Percentiles rank a stretch among this genome's conserved stretches.
Evolutionary conservation across 140 eudicot species (phyloP).

Genomic region (Bidens hawaiensis): DNA sequence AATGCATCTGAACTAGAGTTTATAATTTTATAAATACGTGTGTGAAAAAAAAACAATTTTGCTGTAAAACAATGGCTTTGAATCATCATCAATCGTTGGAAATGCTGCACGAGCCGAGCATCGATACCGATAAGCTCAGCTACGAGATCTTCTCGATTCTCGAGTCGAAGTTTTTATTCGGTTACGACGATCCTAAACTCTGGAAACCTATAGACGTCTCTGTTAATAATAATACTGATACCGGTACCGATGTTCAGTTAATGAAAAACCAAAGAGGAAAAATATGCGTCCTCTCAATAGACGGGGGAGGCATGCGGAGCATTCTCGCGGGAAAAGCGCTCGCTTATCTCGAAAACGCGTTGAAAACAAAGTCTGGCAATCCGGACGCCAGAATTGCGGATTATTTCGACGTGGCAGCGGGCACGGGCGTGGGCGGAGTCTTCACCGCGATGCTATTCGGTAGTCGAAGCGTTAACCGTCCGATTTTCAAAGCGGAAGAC

Average conservation of each 20-base stretch:
- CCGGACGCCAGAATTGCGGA: slow-evolving; percentile 80
- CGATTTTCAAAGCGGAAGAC: slow-evolving; percentile 79
- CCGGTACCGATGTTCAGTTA: slow-evolving; percentile 15
- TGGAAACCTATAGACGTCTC: slow-evolving; percentile 57
- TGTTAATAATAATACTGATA: slow-evolving; percentile 17
- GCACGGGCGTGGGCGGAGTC: slow-evolving; percentile 85
- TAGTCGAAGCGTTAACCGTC: slow-evolving; percentile 35
- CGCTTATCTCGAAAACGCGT: slow-evolving; percentile 64
- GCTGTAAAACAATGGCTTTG: slow-evolving; percentile 26
- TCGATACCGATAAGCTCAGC: slow-evolving; percentile 83
- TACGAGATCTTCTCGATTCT: slow-evolving; percentile 89
- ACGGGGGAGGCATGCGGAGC: slow-evolving; percentile 87
- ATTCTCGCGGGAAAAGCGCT: slow-evolving; percentile 74
- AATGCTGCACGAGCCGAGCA: slow-evolving; percentile 72
- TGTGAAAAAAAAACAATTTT: slow-evolving; percentile 1
- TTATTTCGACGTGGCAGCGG: slow-evolving; percentile 87
- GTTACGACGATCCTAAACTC: slow-evolving; percentile 67
- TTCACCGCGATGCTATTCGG: slow-evolving; percentile 89
- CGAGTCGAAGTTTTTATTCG: slow-evolving; percentile 79
- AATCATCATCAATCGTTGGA: slow-evolving; percentile 22
- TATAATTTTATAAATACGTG: slow-evolving; percentile 6
- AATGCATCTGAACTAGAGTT: slow-evolving; percentile 7
- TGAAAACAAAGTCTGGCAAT: slow-evolving; percentile 65
- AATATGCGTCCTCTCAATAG: slow-evolving; percentile 66
- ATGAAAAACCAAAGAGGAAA: slow-evolving; percentile 78